phyloP scores from a whole-genome alignment of 2,329 filamentous ascomycete species.

The Phyllosticta capitalensis region DNA sequence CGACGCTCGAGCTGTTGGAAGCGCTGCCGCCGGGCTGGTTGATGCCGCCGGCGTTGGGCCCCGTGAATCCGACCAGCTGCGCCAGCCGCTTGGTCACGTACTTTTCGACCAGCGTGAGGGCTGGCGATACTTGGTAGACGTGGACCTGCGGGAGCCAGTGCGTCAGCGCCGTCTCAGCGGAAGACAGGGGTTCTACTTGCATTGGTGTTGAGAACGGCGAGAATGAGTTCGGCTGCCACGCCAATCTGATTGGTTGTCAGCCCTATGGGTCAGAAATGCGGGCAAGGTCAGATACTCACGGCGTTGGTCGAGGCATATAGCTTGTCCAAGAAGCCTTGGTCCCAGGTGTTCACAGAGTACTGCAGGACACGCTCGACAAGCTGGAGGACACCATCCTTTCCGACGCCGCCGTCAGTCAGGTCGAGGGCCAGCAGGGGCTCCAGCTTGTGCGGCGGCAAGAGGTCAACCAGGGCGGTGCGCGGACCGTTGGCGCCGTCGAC shows the following conservation, averaged over 20 bases:
- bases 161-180: background rate
- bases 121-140: conserved; percentile 88
- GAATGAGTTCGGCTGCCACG: conserved; percentile 72
- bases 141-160: conserved; percentile 48
- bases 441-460: conserved; percentile 35
- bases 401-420: conserved; percentile 27
- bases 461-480: conserved; percentile 35
- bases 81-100: conserved; percentile 65
- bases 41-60: conserved; percentile 60
- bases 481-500: conserved; percentile 51
- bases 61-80: conserved; percentile 63
- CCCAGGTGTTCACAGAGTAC: conserved; percentile 97
- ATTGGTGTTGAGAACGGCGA: conserved; percentile 86
- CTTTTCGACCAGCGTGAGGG: conserved; percentile 80
- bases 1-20: conserved; percentile 75
- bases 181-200: conserved; percentile 29
- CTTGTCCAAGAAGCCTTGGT: conserved; percentile 94
- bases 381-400: conserved; percentile 34
- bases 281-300: conserved; percentile 35
- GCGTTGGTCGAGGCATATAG: conserved; percentile 86
- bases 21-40: conserved; percentile 71
- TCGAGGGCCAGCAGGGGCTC: conserved; percentile 29
- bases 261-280: background rate
- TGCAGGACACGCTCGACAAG: conserved; percentile 60
- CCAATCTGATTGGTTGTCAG: conserved; percentile 48